Evolutionary conservation across 176 grass and related monocot genomes (phyloP).

Genomic region (Oryza brachyantha): DNA sequence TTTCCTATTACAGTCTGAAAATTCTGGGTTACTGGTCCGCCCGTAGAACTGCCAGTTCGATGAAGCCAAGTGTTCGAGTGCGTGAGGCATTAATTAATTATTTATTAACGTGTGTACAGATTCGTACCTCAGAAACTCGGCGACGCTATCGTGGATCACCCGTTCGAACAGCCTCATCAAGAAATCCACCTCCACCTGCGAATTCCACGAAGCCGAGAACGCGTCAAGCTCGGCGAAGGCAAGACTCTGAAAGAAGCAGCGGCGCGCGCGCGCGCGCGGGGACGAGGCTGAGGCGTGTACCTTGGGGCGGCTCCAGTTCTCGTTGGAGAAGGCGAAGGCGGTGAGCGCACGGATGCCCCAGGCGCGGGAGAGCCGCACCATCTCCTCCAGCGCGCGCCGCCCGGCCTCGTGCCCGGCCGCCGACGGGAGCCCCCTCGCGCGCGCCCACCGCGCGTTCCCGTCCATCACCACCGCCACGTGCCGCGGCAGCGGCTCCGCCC

Average conservation of each 20-base stretch:
- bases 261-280: background rate
- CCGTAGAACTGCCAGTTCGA: background rate
- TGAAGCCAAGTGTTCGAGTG: background rate
- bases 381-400: constrained; percentile 52
- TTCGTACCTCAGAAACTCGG: constrained; percentile 48
- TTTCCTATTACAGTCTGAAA: background rate
- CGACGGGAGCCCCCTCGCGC: constrained; percentile 45
- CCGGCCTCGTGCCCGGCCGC: constrained; percentile 64
- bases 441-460: constrained; percentile 75
- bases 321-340: constrained; percentile 75
- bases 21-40: background rate
- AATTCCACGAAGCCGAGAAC: background rate
- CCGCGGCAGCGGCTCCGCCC: constrained; percentile 41
- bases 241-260: background rate
- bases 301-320: constrained; percentile 82
- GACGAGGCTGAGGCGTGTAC: background rate
- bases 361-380: constrained; percentile 41
- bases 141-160: constrained; percentile 34
- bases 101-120: background rate
- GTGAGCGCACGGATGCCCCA: constrained; percentile 66
- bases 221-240: background rate
- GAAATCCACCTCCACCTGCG: constrained; percentile 62
- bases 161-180: constrained; percentile 61
- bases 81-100: constrained; percentile 3
- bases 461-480: constrained; percentile 90